These are phyloP conservation scores for Lactarius pseudohatsudake DNA, from an alignment of 768 basidiomycete species.

Conservation along the genomic window DNA sequence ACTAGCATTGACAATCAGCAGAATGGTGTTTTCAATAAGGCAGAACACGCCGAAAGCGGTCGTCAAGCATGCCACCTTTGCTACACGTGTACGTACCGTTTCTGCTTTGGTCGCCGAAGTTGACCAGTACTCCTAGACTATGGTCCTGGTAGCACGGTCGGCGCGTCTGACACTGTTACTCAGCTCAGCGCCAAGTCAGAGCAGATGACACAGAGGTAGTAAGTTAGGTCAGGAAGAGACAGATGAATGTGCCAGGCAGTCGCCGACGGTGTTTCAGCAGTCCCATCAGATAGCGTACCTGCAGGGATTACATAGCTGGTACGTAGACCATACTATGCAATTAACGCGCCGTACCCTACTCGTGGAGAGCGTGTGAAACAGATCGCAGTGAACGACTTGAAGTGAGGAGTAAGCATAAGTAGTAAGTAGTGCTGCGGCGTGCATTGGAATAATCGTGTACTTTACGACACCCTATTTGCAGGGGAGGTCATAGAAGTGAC, in stretches of 20 bases:
- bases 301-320: background rate
- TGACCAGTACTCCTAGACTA: slow-evolving; percentile 1
- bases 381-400: slow-evolving; percentile 14
- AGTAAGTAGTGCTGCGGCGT: background rate
- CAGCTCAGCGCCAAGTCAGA: slow-evolving; percentile 34
- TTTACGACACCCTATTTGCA: slow-evolving; percentile 1
- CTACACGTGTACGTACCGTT: slow-evolving; percentile 47
- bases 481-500: background rate
- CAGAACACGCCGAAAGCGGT: slow-evolving; percentile 37
- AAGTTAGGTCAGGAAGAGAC: slow-evolving; percentile 54
- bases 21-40: slow-evolving; percentile 30
- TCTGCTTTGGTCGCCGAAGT: background rate
- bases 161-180: slow-evolving; percentile 30
- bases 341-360: slow-evolving; percentile 9
- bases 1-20: background rate
- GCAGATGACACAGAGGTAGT: slow-evolving; percentile 49
- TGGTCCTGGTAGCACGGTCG: slow-evolving; percentile 20
- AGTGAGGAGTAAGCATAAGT: slow-evolving; percentile 7
- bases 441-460: background rate
- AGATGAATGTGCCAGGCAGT: slow-evolving; percentile 48
- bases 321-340: slow-evolving; percentile 8
- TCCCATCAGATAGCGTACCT: slow-evolving; percentile 18
- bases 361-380: background rate
- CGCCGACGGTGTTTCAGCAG: slow-evolving; percentile 42
- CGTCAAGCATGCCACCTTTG: slow-evolving; percentile 51